Evolutionary conservation across 225 moss, liverwort and hornwort species (phyloP), one percentile per base, ranked within the genome.

Genomic region (Sphagnum contortum): DNA sequence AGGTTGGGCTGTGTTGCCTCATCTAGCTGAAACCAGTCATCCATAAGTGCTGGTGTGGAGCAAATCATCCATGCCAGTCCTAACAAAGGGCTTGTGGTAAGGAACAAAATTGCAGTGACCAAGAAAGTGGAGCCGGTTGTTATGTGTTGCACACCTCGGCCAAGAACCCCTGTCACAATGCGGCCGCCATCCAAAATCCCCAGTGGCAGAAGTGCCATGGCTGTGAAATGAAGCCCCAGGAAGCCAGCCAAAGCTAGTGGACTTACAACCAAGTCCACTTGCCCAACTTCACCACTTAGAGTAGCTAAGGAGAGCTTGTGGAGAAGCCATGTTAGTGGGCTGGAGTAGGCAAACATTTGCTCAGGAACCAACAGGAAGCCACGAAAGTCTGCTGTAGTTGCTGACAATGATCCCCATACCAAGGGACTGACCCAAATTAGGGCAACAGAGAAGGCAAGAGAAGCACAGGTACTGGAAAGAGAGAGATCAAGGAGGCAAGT

Each of bases 11-110:
- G 67, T 3, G 85, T 74, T 48, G 69, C 81, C 60, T 85, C 81
- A 64, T 85, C 85, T 12, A 85, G 66, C 69, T 85, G 85, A 51
- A 81, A 85, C 85, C 85, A 85, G 58, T 85, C 85, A 55, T 85
- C 85, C 59, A 76, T 71, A 50, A 83, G 73, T 47, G 76, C 83
- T 3, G 83, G 83, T 52, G 69, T 76, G 3, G 83, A 68, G 9
- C 81, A 73, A 47, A 72, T 63, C 47, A 78, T 8, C 81, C 81
- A 81, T 14, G 76, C 76, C 45, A 81, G 48, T 12, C 66, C 78
- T 64, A 81, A 62, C 81, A 81, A 85, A 13, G 85, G 78, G 48
- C 78, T 69, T n/a, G 78, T 76, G 63, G 64, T 55, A 48, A 75
- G 69, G 69, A 85, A 69, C 11, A 48, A 64, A 6, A 71, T 64